Conservation (phyloP, 148 eudicot genomes). For the Gaultheria prostrata region DNA sequence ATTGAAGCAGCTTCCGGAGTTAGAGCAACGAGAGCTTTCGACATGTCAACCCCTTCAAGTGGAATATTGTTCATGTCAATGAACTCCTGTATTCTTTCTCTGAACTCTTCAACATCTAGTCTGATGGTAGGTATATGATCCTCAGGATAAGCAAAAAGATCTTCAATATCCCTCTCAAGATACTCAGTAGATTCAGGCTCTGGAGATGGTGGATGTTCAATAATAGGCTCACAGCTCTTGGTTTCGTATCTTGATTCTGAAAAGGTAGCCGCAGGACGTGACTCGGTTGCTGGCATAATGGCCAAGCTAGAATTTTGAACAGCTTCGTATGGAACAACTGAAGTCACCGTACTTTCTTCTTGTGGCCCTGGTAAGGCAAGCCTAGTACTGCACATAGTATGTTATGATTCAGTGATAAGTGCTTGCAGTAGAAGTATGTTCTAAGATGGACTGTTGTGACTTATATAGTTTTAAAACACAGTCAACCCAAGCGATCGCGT, state of each 20-base stretch:
- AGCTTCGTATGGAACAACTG: slow-evolving; percentile 26
- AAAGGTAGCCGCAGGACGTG: slow-evolving; percentile 17
- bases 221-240: slow-evolving; percentile 15
- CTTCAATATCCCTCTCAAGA: slow-evolving; percentile 55
- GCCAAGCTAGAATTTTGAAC: not conserved
- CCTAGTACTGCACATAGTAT: slow-evolving; percentile 64
- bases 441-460: not conserved
- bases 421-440: not conserved
- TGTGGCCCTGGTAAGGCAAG: slow-evolving; percentile 84
- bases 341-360: slow-evolving; percentile 56
- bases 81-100: slow-evolving; percentile 55
- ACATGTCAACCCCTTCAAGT: slow-evolving; percentile 55
- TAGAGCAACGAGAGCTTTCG: slow-evolving; percentile 77
- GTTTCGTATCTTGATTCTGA: slow-evolving; percentile 24
- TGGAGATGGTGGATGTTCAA: slow-evolving; percentile 23
- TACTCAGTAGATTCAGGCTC: slow-evolving; percentile 46
- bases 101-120: slow-evolving; percentile 68
- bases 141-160: slow-evolving; percentile 59
- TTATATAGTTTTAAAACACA: not conserved
- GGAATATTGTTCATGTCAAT: slow-evolving; percentile 48
- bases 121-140: slow-evolving; percentile 75
- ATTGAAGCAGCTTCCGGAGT: slow-evolving; percentile 85
- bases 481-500: not conserved
- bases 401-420: not conserved
- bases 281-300: not conserved